Evolutionary conservation across 2,329 filamentous ascomycete genomes (phyloP), one percentile per base, ranked within the genome.

Genomic region (Geosmithia morbida): DNA sequence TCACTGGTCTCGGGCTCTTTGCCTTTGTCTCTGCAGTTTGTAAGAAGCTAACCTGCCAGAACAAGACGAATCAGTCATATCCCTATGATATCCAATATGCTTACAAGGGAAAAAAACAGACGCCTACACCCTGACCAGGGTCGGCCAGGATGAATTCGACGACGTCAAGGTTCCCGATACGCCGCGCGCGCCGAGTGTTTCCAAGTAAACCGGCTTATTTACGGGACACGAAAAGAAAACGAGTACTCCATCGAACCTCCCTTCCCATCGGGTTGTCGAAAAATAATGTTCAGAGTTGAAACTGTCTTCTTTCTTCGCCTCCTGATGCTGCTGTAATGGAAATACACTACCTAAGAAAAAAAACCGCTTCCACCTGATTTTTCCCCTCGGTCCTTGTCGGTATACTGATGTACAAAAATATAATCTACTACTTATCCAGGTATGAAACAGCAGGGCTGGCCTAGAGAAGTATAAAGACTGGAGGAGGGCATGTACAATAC

Each of bases 111-210:
- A 8, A 16, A 46, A 41, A 37, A 43, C 48, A 79, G 76, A 79
- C 57, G 67, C 66, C 54, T 79, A 79, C 59, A 79, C 76, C 3
- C 83, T 98, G 61, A 77, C 73, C 54, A 87, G 87, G 48, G 85
- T 98, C 59, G 87, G 90, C 42, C 92, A 97, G 66, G 92, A 97
- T 65, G 87, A 96, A 55, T 98, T 98, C 68, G 86, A 89, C 49
- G 92, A 98, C 61, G 89, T 97, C 56, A 82, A 87, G 61, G 83
- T 97, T 39, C 92, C 92, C 26, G 85, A 87, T 61, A 71, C 75
- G 46, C 83, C 86, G 44, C 63, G 66, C 45, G 67, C 72, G 50
- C 63, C 69, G n/a, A 58, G 66, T 40, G 61, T 66, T 43, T 50
- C 59, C 30, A 64, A 61, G 50, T 63, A 56, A 53, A 52, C 16